These are phyloP conservation scores for Keithomyces neogunnii DNA, from an alignment of 2,329 filamentous ascomycete species.

Conservation along the genomic window DNA sequence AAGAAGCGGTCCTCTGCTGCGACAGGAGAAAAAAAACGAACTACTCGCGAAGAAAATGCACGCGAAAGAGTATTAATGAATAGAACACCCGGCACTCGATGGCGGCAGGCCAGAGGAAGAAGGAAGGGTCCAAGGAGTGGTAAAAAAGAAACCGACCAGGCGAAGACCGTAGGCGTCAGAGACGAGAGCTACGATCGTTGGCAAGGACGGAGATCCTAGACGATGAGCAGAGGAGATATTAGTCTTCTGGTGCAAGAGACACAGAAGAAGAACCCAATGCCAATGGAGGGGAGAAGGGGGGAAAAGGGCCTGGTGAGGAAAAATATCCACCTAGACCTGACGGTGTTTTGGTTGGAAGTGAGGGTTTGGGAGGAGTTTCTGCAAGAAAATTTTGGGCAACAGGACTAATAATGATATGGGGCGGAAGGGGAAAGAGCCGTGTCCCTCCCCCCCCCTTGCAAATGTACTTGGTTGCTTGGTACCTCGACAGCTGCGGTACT, in stretches of 20 bases:
- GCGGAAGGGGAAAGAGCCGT: constrained; percentile 20
- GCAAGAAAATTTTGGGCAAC: constrained; percentile 30
- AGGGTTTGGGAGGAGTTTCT: constrained; percentile 25
- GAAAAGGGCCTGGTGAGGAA: constrained; percentile 23
- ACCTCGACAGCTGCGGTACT: too few relatives aligned
- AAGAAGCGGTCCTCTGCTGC: not conserved
- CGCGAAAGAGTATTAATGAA: constrained; percentile 6
- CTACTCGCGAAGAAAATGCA: constrained; percentile 6
- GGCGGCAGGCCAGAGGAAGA: constrained; percentile 16
- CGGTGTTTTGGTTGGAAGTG: constrained; percentile 20
- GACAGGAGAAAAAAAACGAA: constrained; percentile 5
- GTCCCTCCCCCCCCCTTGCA: not conserved
- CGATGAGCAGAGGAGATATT: constrained; percentile 17
- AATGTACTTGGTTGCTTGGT: not conserved
- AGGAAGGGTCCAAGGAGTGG: constrained; percentile 18
- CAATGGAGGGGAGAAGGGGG: constrained; percentile 19
- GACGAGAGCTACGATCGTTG: constrained; percentile 22
- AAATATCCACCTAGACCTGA: constrained; percentile 26
- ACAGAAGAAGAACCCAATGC: constrained; percentile 25
- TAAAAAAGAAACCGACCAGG: constrained; percentile 16
- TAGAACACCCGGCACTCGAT: constrained; percentile 9
- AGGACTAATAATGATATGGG: constrained; percentile 21
- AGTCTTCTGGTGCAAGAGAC: constrained; percentile 21
- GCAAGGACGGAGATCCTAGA: constrained; percentile 17
- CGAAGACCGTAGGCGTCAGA: constrained; percentile 19